These are phyloP conservation scores for Gossypium longicalyx DNA, from an alignment of 345 rosid genomes.

Conservation along the genomic window DNA sequence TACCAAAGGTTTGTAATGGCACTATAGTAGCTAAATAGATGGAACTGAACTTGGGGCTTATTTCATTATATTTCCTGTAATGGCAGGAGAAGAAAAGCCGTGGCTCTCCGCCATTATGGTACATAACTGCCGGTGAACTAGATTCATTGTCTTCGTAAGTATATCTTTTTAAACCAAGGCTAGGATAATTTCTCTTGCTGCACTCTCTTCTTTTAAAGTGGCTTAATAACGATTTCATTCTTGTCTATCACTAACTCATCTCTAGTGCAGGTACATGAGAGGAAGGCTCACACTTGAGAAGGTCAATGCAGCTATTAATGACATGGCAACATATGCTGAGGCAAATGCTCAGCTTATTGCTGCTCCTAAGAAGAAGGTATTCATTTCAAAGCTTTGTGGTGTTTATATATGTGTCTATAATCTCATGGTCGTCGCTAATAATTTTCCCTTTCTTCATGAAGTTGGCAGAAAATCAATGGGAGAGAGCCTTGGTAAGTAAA, in stretches of 20 bases:
- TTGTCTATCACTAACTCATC: constrained; percentile 7
- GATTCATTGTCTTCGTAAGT: constrained; percentile 73
- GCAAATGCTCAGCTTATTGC: constrained; percentile 71
- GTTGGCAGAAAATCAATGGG: constrained; percentile 87
- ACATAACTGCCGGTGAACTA: constrained; percentile 61
- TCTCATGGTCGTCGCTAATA: constrained; percentile 19
- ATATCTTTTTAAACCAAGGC: not conserved
- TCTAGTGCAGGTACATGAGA: constrained; percentile 68
- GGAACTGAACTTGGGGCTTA: not conserved
- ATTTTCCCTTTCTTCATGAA: constrained; percentile 21
- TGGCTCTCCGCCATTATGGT: constrained; percentile 65
- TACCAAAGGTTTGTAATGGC: constrained; percentile 55
- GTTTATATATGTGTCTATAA: constrained; percentile 4
- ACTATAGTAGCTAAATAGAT: not conserved
- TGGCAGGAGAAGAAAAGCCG: constrained; percentile 84
- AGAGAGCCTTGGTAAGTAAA: constrained; percentile 76
- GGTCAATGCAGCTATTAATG: constrained; percentile 87
- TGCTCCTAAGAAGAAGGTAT: constrained; percentile 86
- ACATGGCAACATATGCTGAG: constrained; percentile 82
- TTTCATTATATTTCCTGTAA: not conserved
- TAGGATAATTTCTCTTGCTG: not conserved
- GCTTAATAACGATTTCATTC: not conserved
- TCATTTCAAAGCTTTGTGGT: not conserved
- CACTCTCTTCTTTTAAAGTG: not conserved
- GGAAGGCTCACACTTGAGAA: constrained; percentile 90